Base-by-base conservation (phyloP, 1,139 yeast genomes). In the Hanseniaspora sp. region DNA sequence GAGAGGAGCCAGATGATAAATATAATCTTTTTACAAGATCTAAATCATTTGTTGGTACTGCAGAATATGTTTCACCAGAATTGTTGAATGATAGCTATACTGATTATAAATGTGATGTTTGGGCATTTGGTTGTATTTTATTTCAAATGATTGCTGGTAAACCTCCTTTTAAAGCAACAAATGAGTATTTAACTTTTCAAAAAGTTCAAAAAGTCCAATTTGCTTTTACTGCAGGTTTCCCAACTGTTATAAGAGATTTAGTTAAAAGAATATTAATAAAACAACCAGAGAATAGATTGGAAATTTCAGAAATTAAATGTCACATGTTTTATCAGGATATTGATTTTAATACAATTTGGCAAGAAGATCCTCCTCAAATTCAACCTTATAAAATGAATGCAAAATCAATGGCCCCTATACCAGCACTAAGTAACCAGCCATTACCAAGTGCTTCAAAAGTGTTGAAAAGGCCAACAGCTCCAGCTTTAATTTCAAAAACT, bases 131-230 rank as follows among this genome's bases (percentile, higher is more conserved):
- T 1, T 94, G 98, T 69, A 85, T 94, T 17, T 68, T 94, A 23
- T 94, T 80, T 68, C 98, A 94, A 68, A 81, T 94, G 78, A 83
- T 94, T 61, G 87, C 95, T 28, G 98, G 98, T 1, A 77, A 78
- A 54, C 98, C 98, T 0, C 98, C 99, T 11, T 94, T 94, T 71
- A 92, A 90, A 65, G 98, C 95, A 0, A 74, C 84, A n/a, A 92
- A 95, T 55, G 98, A 94, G 68, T 94, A 88, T 64, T 74, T 86
- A 56, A 92, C 96, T 0, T 94, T 94, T 68, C 97, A 94, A 64
- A 88, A 90, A 65, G 88, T 94, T 61, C 84, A 87, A 62, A 82
- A 82, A 63, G 77, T 83, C 38, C 94, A 90, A 59, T 94, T 80
- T 68, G 78, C 86, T 3, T 88, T 85, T 63, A 82, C 88, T 18